phyloP scores from a whole-genome alignment of 805 yeast species.

The Tetrapisispora namnaoensis region DNA sequence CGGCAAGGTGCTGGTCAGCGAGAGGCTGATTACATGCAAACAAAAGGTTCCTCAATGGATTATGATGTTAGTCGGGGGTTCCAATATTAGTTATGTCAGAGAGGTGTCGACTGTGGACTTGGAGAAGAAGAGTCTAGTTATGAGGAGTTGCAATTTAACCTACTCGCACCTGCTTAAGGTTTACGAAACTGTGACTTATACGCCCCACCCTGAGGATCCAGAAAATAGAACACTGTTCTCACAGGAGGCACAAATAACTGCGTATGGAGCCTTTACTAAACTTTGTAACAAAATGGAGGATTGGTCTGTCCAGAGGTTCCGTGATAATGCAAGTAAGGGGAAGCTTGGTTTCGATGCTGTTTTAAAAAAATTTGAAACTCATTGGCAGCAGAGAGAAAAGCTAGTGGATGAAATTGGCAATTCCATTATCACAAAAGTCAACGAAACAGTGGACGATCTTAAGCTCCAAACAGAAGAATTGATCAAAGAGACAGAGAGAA shows the following conservation, averaged over 20 bases:
- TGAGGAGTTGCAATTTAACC: slow-evolving; percentile 84
- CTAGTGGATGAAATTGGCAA: slow-evolving; percentile 24
- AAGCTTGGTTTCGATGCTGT: slow-evolving; percentile 79
- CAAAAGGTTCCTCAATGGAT: slow-evolving; percentile 86
- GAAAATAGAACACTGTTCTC: slow-evolving; percentile 46
- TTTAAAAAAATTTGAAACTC: slow-evolving; percentile 36
- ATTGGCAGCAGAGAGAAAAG: slow-evolving; percentile 23
- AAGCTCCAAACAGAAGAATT: slow-evolving; percentile 16
- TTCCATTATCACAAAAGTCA: slow-evolving; percentile 20
- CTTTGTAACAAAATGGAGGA: slow-evolving; percentile 81
- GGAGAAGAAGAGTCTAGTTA: slow-evolving; percentile 46
- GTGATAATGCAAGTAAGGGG: slow-evolving; percentile 79
- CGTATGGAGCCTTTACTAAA: slow-evolving; percentile 60
- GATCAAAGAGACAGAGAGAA: slow-evolving; percentile 20
- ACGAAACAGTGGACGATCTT: slow-evolving; percentile 26
- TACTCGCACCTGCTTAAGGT: slow-evolving; percentile 68
- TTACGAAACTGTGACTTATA: slow-evolving; percentile 76
- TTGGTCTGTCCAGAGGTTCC: slow-evolving; percentile 83
- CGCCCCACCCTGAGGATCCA: slow-evolving; percentile 53
- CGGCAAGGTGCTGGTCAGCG: slow-evolving; percentile 56
- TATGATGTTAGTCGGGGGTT: slow-evolving; percentile 68
- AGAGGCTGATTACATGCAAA: slow-evolving; percentile 78
- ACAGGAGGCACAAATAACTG: slow-evolving; percentile 84
- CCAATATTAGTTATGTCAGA: slow-evolving; percentile 67
- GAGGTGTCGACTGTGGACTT: slow-evolving; percentile 84